Conservation (phyloP, 805 yeast species). For the Myxozyma melibiosi region DNA sequence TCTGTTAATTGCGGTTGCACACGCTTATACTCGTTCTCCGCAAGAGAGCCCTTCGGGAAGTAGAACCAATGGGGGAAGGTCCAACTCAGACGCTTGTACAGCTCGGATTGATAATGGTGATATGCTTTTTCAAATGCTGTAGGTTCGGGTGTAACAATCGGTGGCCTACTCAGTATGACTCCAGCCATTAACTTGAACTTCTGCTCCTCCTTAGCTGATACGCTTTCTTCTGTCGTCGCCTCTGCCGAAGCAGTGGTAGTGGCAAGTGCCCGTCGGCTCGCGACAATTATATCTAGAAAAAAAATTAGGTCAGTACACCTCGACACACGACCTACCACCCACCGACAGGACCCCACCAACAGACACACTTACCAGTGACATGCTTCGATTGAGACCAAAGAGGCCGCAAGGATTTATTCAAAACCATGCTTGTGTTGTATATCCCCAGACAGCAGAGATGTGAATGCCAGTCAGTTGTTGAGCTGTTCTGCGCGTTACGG, state of each 20-base stretch:
- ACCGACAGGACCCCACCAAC: too few species aligned
- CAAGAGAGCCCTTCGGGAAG: slow-evolving; percentile 84
- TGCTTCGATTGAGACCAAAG: too few species aligned
- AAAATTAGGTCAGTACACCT: neutral
- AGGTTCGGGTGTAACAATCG: slow-evolving; percentile 79
- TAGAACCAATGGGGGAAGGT: slow-evolving; percentile 94
- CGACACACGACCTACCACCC: too few species aligned
- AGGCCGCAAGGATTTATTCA: too few species aligned
- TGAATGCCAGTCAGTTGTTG: too few species aligned
- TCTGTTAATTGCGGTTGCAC: slow-evolving; percentile 51
- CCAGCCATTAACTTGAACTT: slow-evolving; percentile 40
- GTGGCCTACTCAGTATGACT: slow-evolving; percentile 73
- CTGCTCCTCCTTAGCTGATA: neutral
- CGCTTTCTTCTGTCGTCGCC: neutral
- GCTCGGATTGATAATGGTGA: slow-evolving; percentile 79
- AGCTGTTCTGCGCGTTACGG: neutral
- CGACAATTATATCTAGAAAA: neutral
- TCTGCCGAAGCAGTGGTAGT: neutral
- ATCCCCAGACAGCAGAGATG: too few species aligned
- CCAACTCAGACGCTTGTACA: slow-evolving; percentile 93
- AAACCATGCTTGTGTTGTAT: too few species aligned
- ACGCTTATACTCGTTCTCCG: slow-evolving; percentile 76
- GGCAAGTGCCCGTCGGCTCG: neutral
- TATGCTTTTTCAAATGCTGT: slow-evolving; percentile 72
- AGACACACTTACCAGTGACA: too few species aligned